Base-by-base conservation (phyloP, 108 stramenopile species). In the Craspedostauros australis region DNA sequence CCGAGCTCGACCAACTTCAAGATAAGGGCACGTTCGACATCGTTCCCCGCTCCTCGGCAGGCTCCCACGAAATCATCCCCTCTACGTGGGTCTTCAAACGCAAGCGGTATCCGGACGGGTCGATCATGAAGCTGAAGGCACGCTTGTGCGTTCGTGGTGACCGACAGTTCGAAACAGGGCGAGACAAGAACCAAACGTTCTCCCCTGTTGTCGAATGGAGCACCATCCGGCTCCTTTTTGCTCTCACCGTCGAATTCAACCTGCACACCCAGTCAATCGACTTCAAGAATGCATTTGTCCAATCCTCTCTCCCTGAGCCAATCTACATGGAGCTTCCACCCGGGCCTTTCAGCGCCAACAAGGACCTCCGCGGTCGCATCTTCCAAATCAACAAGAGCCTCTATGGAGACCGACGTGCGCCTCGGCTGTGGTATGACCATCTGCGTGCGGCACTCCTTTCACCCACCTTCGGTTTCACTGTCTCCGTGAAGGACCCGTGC, bases 201-300 rank as follows among this genome's bases (percentile, higher is more conserved):
- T 50, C 68, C 18, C 67, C 77, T 1, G 72, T 79, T 0, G 69
- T 79, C 0, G 52, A 66, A 19, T 74, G 77, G 72, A 39, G 48
- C 19, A 72, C 70, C 0, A 31, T 66, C 12, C 49, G 73, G 0
- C 6, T 41, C 3, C 26, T 54, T 5, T 19, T 64, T 36, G 22
- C 39, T 19, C 47, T 63, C 18, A 40, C 53, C 12, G 18, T 63
- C 19, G 16, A 19, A 18, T 20, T 40, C 15, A 24, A 29, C 26
- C 25, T 36, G 29, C 7, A 55, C 3, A 55, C 50, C 11, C 26
- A 27, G 45, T 37, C 50, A 21, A 54, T 68, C 37, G 66, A 61
- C 31, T 68, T 68, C 29, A 31, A 12, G 2, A 39, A 39, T 24
- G 66, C 66, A 9, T 68, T 68, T 31, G 52, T 54, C 30, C 66